phyloP scores from a whole-genome alignment of 2,329 filamentous ascomycete species.

The Arthrobotrys conoides region DNA sequence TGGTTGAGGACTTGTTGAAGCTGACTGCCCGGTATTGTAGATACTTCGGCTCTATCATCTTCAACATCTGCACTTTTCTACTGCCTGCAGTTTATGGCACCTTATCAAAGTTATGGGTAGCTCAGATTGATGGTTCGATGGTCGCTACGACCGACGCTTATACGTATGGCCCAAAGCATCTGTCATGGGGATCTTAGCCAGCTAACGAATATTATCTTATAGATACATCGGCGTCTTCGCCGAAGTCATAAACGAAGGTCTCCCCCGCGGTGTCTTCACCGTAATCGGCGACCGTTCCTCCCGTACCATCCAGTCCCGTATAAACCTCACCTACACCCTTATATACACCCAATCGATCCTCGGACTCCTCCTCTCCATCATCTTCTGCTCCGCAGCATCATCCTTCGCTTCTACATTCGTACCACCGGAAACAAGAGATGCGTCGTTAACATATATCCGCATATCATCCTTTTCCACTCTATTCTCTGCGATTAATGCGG shows the following conservation, averaged over 20 bases:
- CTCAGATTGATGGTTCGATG: slow-evolving; percentile 75
- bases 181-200: no score
- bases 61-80: slow-evolving; percentile 76
- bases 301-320: slow-evolving; percentile 70
- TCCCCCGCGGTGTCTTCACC: slow-evolving; percentile 78
- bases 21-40: slow-evolving; percentile 50
- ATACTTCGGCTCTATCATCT: slow-evolving; percentile 74
- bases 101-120: slow-evolving; percentile 79
- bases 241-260: slow-evolving; percentile 80
- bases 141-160: slow-evolving; percentile 75
- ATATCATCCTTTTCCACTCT: slow-evolving; percentile 76
- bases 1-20: not conserved
- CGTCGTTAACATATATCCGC: slow-evolving; percentile 76
- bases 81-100: slow-evolving; percentile 78
- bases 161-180: slow-evolving; percentile 40
- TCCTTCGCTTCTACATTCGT: slow-evolving; percentile 76
- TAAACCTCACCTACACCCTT: slow-evolving; percentile 76
- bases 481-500: slow-evolving; percentile 75
- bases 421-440: slow-evolving; percentile 72
- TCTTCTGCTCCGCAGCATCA: slow-evolving; percentile 72
- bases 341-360: slow-evolving; percentile 74
- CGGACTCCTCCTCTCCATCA: slow-evolving; percentile 74
- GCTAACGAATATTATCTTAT: slow-evolving; percentile 16
- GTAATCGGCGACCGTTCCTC: slow-evolving; percentile 77
- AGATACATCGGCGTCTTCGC: slow-evolving; percentile 78